Conservation (phyloP, 176 grass and related monocot species). For the Ensete glaucum region DNA sequence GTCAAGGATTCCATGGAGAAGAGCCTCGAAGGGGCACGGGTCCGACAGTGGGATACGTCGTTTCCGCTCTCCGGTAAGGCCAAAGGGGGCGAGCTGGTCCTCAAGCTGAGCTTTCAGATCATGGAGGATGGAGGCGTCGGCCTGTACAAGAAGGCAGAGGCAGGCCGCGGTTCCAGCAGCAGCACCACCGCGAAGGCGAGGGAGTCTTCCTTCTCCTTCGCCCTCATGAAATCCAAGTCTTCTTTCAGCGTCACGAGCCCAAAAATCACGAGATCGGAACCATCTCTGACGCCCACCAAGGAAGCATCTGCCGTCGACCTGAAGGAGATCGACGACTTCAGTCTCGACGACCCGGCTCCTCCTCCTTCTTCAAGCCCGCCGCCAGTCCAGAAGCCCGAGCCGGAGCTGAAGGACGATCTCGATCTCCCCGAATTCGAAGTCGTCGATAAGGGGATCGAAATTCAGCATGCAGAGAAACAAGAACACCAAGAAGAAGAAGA, state of each 20-base stretch:
- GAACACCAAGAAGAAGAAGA: constrained; percentile 16
- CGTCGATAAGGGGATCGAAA: constrained; percentile 77
- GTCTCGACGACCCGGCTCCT: constrained; percentile 52
- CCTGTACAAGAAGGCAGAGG: constrained; percentile 45
- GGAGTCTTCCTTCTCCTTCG: constrained; percentile 35
- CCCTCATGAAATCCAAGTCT: constrained; percentile 60
- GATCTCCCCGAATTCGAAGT: constrained; percentile 83
- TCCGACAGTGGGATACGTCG: constrained; percentile 59
- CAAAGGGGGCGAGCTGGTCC: constrained; percentile 65
- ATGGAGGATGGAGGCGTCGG: constrained; percentile 78
- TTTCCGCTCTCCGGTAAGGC: constrained; percentile 72
- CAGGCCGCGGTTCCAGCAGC: background rate
- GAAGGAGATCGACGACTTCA: constrained; percentile 79
- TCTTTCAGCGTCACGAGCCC: constrained; percentile 87
- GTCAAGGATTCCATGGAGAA: constrained; percentile 78
- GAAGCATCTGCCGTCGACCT: constrained; percentile 35
- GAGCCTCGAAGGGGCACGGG: constrained; percentile 47
- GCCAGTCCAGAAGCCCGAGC: constrained; percentile 11
- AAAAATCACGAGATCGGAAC: constrained; percentile 36
- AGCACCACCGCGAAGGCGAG: background rate
- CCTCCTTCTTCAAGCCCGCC: constrained; percentile 17
- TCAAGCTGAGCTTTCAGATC: constrained; percentile 85
- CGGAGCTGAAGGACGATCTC: constrained; percentile 41
- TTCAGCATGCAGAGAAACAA: constrained; percentile 31
- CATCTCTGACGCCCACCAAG: constrained; percentile 31